Evolutionary conservation across 345 rosid genomes (phyloP).

Genomic region (Acer yangbiense): DNA sequence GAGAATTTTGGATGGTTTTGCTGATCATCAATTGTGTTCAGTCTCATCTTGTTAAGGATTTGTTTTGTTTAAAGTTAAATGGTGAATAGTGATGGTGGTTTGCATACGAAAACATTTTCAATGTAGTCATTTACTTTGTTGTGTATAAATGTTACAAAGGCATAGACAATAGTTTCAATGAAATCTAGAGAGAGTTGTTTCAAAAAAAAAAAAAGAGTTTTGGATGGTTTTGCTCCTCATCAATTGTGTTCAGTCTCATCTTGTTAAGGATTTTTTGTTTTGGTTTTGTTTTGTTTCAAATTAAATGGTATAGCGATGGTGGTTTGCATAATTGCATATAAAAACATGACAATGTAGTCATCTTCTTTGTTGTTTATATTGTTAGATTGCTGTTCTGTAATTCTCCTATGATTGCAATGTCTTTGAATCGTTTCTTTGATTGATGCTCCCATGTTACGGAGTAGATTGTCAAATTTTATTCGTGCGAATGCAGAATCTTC

Average conservation of each 20-base stretch:
- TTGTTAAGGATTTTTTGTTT: too few species aligned
- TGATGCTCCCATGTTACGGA: neutral
- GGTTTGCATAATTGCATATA: neutral
- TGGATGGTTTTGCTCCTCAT: neutral
- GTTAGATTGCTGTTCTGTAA: neutral
- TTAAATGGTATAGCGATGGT: neutral
- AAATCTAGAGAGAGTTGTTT: neutral
- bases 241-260: neutral
- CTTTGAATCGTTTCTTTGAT: neutral
- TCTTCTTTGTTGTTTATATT: neutral
- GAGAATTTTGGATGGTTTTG: neutral
- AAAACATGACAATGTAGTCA: neutral
- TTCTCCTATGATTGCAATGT: too few species aligned
- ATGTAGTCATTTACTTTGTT: neutral
- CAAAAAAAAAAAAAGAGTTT: too few species aligned
- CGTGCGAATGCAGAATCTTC: constrained; percentile 36
- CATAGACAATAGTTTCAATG: neutral
- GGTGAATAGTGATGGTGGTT: neutral
- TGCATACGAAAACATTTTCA: neutral
- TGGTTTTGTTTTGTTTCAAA: neutral
- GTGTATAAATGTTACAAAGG: neutral
- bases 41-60: too few species aligned
- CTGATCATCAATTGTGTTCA: neutral
- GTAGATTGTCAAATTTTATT: neutral
- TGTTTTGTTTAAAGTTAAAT: too few species aligned